Evolutionary conservation across 2,329 filamentous ascomycete genomes (phyloP).

Genomic region (Dothidotthia symphoricarpi): DNA sequence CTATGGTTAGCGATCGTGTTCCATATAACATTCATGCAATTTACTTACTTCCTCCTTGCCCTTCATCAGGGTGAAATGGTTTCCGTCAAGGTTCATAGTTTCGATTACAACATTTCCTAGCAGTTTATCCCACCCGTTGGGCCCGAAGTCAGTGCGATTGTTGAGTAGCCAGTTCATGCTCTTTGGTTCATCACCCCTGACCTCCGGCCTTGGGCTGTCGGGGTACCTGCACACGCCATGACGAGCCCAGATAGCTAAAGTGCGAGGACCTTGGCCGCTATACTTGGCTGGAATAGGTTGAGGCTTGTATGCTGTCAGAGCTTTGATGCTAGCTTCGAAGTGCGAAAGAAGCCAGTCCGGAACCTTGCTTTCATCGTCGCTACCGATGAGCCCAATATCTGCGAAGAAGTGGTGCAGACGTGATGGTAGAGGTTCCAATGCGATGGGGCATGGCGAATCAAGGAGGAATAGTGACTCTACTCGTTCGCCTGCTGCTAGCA

Average conservation of each 20-base stretch:
- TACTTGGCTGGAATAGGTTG: slow-evolving; percentile 15
- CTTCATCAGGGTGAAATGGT: slow-evolving; percentile 45
- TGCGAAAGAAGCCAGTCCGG: slow-evolving; percentile 54
- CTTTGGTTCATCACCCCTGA: slow-evolving; percentile 21
- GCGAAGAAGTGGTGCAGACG: slow-evolving; percentile 48
- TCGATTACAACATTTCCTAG: slow-evolving; percentile 34
- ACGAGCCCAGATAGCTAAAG: slow-evolving; percentile 48
- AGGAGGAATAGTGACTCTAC: slow-evolving; percentile 26
- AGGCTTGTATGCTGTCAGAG: slow-evolving; percentile 46
- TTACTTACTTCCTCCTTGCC: background rate
- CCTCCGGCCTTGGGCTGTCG: slow-evolving; percentile 10
- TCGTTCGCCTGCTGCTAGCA: slow-evolving; percentile 15
- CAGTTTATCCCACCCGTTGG: slow-evolving; percentile 49
- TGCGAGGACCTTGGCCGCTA: slow-evolving; percentile 40
- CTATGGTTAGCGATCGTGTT: background rate
- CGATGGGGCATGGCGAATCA: slow-evolving; percentile 25
- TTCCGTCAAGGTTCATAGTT: slow-evolving; percentile 37
- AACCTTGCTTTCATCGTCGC: slow-evolving; percentile 1
- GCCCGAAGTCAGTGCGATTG: slow-evolving; percentile 48
- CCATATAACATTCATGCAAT: background rate
- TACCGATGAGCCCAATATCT: slow-evolving; percentile 43
- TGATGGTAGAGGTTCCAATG: slow-evolving; percentile 62
- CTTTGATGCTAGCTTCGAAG: slow-evolving; percentile 51
- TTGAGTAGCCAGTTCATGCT: slow-evolving; percentile 52
- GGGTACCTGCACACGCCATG: slow-evolving; percentile 32